These are phyloP conservation scores for Penicillium sp. DNA, from an alignment of 2,329 filamentous ascomycete genomes.

Conservation along the genomic window DNA sequence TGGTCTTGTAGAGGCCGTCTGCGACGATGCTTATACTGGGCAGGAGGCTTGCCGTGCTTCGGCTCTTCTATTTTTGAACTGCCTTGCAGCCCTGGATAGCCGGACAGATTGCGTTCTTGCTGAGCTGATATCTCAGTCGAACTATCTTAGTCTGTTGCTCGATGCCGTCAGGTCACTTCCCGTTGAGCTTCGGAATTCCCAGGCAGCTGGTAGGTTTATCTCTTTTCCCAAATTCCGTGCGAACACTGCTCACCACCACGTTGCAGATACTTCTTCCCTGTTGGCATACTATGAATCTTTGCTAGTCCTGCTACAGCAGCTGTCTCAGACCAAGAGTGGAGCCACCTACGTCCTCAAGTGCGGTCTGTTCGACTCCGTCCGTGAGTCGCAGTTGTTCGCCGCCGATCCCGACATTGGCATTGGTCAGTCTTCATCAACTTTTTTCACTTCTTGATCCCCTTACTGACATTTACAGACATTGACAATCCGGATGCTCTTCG, in stretches of 20 bases:
- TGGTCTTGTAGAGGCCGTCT: slow-evolving; percentile 81
- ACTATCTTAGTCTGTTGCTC: slow-evolving; percentile 88
- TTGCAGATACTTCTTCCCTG: slow-evolving; percentile 59
- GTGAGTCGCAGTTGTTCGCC: slow-evolving; percentile 81
- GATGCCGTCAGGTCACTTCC: slow-evolving; percentile 83
- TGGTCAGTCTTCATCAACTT: slow-evolving; percentile 48
- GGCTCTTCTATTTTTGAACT: slow-evolving; percentile 81
- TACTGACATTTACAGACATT: slow-evolving; percentile 57
- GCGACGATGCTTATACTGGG: slow-evolving; percentile 89
- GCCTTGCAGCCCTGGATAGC: slow-evolving; percentile 75
- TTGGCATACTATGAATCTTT: slow-evolving; percentile 73
- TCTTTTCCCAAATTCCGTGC: neutral
- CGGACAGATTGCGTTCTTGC: slow-evolving; percentile 76
- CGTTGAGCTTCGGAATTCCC: slow-evolving; percentile 69
- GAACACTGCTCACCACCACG: slow-evolving; percentile 10
- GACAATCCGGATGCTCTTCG: slow-evolving; percentile 73
- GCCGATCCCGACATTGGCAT: slow-evolving; percentile 92
- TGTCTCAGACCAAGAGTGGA: slow-evolving; percentile 83
- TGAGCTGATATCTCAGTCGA: slow-evolving; percentile 79
- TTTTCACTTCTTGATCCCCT: neutral
- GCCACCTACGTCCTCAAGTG: slow-evolving; percentile 87
- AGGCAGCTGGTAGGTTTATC: slow-evolving; percentile 59
- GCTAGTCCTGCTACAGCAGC: slow-evolving; percentile 79
- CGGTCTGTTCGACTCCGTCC: slow-evolving; percentile 81
- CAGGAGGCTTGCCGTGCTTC: slow-evolving; percentile 82